These are phyloP conservation scores for Colletotrichum ledebouriae DNA, from an alignment of 2,329 filamentous ascomycete species.

Conservation along the genomic window DNA sequence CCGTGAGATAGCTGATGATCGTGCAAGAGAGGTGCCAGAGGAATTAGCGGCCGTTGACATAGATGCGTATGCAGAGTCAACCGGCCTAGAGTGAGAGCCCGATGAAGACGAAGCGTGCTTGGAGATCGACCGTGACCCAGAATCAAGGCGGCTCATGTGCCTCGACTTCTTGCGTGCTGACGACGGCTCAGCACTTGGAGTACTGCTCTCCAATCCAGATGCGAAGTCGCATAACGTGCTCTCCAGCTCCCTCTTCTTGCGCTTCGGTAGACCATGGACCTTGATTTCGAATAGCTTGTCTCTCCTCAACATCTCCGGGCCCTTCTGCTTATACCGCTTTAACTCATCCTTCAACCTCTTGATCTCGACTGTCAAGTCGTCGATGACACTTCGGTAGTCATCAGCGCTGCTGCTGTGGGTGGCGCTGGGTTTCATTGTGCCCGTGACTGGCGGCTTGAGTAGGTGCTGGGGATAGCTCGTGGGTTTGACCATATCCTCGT, in stretches of 20 bases:
- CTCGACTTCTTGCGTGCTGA: constrained; percentile 58
- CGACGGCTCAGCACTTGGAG: constrained; percentile 64
- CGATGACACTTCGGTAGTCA: constrained; percentile 86
- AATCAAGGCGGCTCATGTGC: constrained; percentile 57
- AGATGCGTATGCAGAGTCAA: constrained; percentile 78
- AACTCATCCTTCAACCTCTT: constrained; percentile 81
- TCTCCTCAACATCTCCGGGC: constrained; percentile 75
- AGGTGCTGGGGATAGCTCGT: constrained; percentile 41
- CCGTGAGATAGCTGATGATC: constrained; percentile 53
- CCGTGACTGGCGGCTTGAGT: constrained; percentile 45
- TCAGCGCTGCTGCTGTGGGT: constrained; percentile 74
- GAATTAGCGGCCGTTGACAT: constrained; percentile 68
- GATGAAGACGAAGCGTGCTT: constrained; percentile 68
- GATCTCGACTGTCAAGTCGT: constrained; percentile 88
- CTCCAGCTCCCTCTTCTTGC: constrained; percentile 83
- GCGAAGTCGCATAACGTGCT: constrained; percentile 79
- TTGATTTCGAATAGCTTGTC: constrained; percentile 89
- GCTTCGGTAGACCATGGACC: constrained; percentile 78
- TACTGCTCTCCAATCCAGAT: constrained; percentile 49
- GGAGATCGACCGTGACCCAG: constrained; percentile 58
- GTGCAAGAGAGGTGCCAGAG: constrained; percentile 55
- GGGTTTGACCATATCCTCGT: constrained; percentile 55
- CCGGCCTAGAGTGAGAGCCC: constrained; percentile 64
- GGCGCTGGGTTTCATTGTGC: constrained; percentile 48
- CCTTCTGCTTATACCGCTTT: constrained; percentile 76